A percentile compares a stretch with the other conserved stretches of the same genome.
Evolutionary conservation across 2,329 filamentous ascomycete species (phyloP).

Genomic region (Grosmannia clavigera): DNA sequence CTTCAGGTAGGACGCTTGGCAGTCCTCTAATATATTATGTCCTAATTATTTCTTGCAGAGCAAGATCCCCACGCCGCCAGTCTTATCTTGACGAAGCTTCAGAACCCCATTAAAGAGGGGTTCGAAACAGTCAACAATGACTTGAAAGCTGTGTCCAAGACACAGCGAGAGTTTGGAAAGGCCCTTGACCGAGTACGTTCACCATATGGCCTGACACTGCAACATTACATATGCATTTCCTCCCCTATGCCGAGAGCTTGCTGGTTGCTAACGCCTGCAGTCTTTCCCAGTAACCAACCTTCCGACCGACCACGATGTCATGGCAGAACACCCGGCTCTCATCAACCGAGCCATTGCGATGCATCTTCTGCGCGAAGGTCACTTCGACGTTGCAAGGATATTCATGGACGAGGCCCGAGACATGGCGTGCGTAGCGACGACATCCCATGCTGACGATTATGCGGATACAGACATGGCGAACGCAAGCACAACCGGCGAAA

Average conservation of each 20-base stretch:
- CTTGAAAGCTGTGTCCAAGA: conserved; percentile 71
- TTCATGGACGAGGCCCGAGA: conserved; percentile 60
- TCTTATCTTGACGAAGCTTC: conserved; percentile 68
- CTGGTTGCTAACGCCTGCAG: conserved; percentile 8
- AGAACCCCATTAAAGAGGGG: conserved; percentile 70
- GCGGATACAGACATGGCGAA: conserved; percentile 15
- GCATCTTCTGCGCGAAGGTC: conserved; percentile 89
- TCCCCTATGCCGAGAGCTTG: background rate
- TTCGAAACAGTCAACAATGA: conserved; percentile 72
- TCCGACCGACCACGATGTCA: conserved; percentile 67
- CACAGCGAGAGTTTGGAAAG: conserved; percentile 74
- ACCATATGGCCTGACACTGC: background rate
- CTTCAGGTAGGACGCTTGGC: conserved; percentile 39
- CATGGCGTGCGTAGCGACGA: conserved; percentile 11
- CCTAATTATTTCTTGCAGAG: conserved; percentile 14
- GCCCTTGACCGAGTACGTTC: conserved; percentile 62
- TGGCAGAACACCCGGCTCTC: conserved; percentile 60
- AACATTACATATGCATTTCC: background rate
- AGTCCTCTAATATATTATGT: background rate
- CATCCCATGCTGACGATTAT: conserved; percentile 17
- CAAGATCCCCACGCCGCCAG: conserved; percentile 58
- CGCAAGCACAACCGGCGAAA: conserved; percentile 19
- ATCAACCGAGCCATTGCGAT: conserved; percentile 93
- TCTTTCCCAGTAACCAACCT: conserved; percentile 43
- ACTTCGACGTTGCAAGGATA: conserved; percentile 76